A percentile compares a stretch with the other conserved stretches of the same genome.
phyloP scores from a whole-genome alignment of 2,329 filamentous ascomycete genomes.

The Ophiostoma perfectum region DNA sequence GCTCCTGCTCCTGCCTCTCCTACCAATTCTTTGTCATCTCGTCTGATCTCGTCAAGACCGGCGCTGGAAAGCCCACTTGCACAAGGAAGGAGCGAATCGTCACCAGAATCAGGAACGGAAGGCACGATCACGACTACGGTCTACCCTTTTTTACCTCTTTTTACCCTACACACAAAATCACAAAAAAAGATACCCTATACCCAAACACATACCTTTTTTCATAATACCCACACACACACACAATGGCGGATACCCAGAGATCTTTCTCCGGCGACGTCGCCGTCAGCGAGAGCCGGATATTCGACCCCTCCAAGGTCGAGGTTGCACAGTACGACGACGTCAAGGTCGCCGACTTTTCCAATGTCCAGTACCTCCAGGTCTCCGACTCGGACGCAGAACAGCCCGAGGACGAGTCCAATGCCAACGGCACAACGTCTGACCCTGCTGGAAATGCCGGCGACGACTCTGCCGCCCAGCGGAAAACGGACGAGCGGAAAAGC shows the following conservation, averaged over 20 bases:
- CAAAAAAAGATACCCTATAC: conserved; percentile 15
- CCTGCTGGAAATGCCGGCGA: conserved; percentile 24
- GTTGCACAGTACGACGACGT: conserved; percentile 41
- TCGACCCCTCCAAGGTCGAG: conserved; percentile 38
- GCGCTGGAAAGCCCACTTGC: conserved; percentile 20
- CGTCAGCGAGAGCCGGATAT: conserved; percentile 38
- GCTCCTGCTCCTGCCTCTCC: background rate
- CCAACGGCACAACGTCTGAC: no score
- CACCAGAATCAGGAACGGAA: conserved; percentile 3
- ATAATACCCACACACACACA: conserved; percentile 16
- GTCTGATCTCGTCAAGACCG: conserved; percentile 16
- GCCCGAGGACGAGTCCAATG: conserved; percentile 20
- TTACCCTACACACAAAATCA: background rate
- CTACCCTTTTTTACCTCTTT: background rate
- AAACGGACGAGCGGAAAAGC: conserved; percentile 19
- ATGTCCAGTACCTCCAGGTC: conserved; percentile 39
- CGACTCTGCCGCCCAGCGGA: background rate
- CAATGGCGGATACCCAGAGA: conserved; percentile 39
- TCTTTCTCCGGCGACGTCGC: conserved; percentile 33
- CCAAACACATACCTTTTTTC: background rate
- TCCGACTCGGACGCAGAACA: conserved; percentile 40
- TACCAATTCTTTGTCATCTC: background rate
- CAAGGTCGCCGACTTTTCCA: conserved; percentile 39
- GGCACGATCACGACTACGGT: background rate
- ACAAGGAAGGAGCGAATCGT: conserved; percentile 12